These are phyloP conservation scores for Aphanomyces stellatus DNA, from an alignment of 352 stramenopile genomes.

Conservation along the genomic window DNA sequence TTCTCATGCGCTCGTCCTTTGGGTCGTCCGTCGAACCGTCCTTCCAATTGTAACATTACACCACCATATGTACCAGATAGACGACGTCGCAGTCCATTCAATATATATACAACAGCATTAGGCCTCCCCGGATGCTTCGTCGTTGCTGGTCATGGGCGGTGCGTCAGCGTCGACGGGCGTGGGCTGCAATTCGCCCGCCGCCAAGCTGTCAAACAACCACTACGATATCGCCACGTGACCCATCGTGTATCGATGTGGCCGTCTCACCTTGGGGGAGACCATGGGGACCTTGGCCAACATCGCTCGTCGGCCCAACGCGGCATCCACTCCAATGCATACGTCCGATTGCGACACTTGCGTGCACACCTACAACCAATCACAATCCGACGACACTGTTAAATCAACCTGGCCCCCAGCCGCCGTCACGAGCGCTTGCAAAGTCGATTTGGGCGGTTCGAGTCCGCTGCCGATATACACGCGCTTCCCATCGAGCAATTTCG, in stretches of 20 bases:
- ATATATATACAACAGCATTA: too few relatives aligned
- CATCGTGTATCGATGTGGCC: not conserved
- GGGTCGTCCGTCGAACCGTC: not conserved
- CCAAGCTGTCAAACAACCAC: conserved; percentile 20
- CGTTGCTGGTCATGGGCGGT: not conserved
- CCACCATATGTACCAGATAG: too few relatives aligned
- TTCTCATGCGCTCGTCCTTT: not conserved
- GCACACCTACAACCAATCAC: not conserved
- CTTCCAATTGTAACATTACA: not conserved
- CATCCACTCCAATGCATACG: conserved; percentile 9
- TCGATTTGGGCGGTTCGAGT: conserved; percentile 12
- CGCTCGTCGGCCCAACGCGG: conserved; percentile 2
- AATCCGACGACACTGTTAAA: not conserved
- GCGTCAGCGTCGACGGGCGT: not conserved
- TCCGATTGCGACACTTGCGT: not conserved
- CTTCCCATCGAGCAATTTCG: not conserved
- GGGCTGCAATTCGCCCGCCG: not conserved
- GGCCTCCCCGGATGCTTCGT: too few relatives aligned
- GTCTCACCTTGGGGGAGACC: conserved; percentile 14
- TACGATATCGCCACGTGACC: not conserved
- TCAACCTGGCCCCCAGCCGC: conserved; percentile 11
- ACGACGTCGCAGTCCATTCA: too few relatives aligned
- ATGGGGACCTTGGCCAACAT: not conserved
- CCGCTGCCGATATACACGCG: not conserved
- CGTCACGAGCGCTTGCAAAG: not conserved